Base-by-base conservation (phyloP, 371 early-diverging fungal species). In the Mucor ambiguus region DNA sequence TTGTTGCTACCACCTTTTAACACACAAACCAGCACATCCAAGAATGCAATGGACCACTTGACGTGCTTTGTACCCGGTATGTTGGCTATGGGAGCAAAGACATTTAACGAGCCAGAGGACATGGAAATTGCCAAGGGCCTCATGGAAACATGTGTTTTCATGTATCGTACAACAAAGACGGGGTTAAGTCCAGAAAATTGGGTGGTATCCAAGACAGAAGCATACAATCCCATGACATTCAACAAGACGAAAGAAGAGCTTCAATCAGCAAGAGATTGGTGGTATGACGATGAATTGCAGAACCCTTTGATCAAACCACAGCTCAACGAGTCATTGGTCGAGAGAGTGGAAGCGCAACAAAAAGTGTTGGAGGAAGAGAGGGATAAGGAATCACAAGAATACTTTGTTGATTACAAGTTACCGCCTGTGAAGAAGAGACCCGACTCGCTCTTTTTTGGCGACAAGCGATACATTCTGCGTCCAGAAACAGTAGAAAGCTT, bases 401-500 rank as follows among this genome's bases (percentile, higher is more conserved):
- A 72, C n/a, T 33, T 33, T 12, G 52, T 58, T 22, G 44, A 72
- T 9, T 72, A 68, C 55, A 41, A 61, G 54, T 32, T 72, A 0
- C 59, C 68, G 2, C 33, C 58, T 32, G 58, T 52, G 2, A 61
- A 22, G 32, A 10, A 60, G 11, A 57, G 72, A 41, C 72, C 72
- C 14, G 46, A 41, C 1, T 64, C 72, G 0, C 54, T 72, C 16
- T 58, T 43, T 32, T 68, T 68, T 57, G 66, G 58, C 20, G 66
- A 71, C 37, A 60, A 63, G 16, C 10, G 59, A n/a, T 74, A 68
- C 37, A 41, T 76, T 12, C 22, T 68, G 26, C 63, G 81, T 30
- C 81, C 83, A 70, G 95, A 95, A 80, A 89, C 91, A 0, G 64
- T 94, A 22, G 95, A 95, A 74, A 88, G 89, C 58, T 67, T 95